These are phyloP conservation scores for Pezicula radicicola DNA, from an alignment of 2,329 filamentous ascomycete genomes.

Conservation along the genomic window DNA sequence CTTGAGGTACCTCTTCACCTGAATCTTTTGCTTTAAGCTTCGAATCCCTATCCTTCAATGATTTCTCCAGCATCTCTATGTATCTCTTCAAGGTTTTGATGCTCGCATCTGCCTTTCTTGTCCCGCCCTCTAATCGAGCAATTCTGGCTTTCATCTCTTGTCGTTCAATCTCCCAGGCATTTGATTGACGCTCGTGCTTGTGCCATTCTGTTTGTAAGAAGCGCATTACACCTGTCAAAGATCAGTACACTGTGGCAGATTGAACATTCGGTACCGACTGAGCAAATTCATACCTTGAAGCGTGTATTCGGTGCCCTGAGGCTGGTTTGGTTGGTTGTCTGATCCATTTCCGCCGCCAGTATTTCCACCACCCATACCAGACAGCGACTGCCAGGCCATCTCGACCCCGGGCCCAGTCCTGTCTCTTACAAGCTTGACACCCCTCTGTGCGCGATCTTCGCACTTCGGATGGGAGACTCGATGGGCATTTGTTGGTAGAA, in stretches of 20 bases:
- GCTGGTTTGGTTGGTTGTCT: slow-evolving; percentile 36
- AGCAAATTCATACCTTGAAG: slow-evolving; percentile 53
- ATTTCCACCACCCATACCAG: slow-evolving; percentile 41
- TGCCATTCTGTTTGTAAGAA: slow-evolving; percentile 99
- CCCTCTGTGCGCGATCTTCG: slow-evolving; percentile 9
- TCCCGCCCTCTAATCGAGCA: slow-evolving; percentile 87
- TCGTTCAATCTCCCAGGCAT: slow-evolving; percentile 98
- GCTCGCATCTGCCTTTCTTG: slow-evolving; percentile 79
- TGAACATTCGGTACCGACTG: neutral
- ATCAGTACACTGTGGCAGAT: slow-evolving; percentile 36
- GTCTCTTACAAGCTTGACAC: neutral
- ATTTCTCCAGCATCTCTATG: slow-evolving; percentile 83
- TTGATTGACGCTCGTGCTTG: slow-evolving; percentile 93
- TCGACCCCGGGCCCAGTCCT: slow-evolving; percentile 22
- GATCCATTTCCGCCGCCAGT: slow-evolving; percentile 23
- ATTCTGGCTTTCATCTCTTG: slow-evolving; percentile 99
- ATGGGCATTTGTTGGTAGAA: slow-evolving; percentile 17
- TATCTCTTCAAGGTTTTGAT: slow-evolving; percentile 90
- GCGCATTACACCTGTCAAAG: slow-evolving; percentile 96
- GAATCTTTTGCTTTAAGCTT: slow-evolving; percentile 54
- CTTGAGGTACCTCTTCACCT: slow-evolving; percentile 28
- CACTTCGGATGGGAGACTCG: slow-evolving; percentile 3
- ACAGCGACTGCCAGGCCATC: slow-evolving; percentile 72
- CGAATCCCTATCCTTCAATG: slow-evolving; percentile 80
- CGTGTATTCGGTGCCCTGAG: slow-evolving; percentile 67